A percentile compares a stretch with the other conserved stretches of the same genome.
These are phyloP conservation scores for Drechslerella dactyloides DNA, from an alignment of 2,329 filamentous ascomycete species.

Conservation along the genomic window DNA sequence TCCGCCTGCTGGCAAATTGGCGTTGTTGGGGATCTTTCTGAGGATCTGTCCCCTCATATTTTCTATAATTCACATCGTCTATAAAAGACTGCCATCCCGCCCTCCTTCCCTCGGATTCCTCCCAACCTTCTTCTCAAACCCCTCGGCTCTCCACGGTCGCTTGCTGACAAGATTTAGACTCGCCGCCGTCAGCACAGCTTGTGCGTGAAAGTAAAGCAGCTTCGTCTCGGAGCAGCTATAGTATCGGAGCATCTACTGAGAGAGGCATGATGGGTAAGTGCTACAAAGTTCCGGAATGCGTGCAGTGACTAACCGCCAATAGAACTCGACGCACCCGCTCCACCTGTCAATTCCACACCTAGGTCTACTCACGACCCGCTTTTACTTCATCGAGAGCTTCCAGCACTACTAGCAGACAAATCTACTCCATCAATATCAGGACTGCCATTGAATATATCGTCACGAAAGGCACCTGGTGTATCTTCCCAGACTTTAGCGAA, in stretches of 20 bases:
- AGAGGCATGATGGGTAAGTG: constrained; percentile 5
- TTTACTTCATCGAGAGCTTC: not conserved
- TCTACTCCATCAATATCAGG: no score
- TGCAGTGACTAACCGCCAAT: not conserved
- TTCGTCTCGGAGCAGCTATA: not conserved
- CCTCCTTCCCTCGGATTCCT: no score
- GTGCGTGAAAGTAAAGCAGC: not conserved
- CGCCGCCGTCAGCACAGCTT: not conserved
- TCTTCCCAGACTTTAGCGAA: no score
- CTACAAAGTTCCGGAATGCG: not conserved
- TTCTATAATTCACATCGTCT: no score
- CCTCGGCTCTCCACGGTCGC: not conserved
- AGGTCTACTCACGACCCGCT: no score
- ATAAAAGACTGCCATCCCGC: no score
- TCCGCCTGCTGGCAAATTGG: not conserved
- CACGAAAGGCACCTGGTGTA: no score
- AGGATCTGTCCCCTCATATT: no score
- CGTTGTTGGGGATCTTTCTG: no score
- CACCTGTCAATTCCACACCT: not conserved
- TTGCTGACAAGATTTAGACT: not conserved
- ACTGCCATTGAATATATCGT: not conserved
- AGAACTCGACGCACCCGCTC: not conserved
- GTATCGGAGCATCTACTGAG: constrained; percentile 8
- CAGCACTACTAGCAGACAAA: no score
- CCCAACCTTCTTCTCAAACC: no score